Base-by-base conservation (phyloP, 176 grass and related monocot genomes). In the Musa beccarii region DNA sequence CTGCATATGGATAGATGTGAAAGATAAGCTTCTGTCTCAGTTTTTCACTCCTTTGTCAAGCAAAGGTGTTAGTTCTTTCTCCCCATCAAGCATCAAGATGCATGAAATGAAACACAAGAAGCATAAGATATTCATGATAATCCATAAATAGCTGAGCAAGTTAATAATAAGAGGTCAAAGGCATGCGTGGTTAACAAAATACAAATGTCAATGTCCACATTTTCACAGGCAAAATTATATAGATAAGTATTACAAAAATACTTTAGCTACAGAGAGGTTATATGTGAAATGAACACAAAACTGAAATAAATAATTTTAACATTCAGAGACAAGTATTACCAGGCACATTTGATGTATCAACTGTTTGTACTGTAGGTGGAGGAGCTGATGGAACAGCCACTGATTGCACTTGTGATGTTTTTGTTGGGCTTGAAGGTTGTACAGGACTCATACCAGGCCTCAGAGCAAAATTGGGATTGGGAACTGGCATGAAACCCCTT, bases 301-400 rank as follows among this genome's bases (percentile, higher is more conserved):
- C 22, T 61, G 17, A 8, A 11, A 70, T 1, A 51, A 70, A 21
- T 20, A 69, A 25, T 66, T 20, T 34, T 51, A 51, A 70, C 13
- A 51, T 51, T 51, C 34, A 43, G 3, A 8, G 12, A 59, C 9
- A 73, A 22, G 16, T 16, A 52, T 51, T 89, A 99, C 96, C 96
- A 77, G 91, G 88, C 51, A 95, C 91, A 61, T 89, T 99, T 16
- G 89, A 92, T 65, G 89, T 99, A 89, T 95, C 91, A 72, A 81
- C 96, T 61, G 96, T 92, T 75, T 89, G 88, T 61, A 99, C 80
- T 62, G 96, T 99, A 9, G 81, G 83, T 54, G 94, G 79, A 79
- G 96, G 90, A 79, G 88, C 83, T 78, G 88, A 77, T 78, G 96
- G 86, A 14, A 75, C 64, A 87, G 29, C 59, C 17, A 68, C 54